These are phyloP conservation scores for Apiotrichum gamsii DNA, from an alignment of 1,284 basidiomycete genomes.

Conservation along the genomic window DNA sequence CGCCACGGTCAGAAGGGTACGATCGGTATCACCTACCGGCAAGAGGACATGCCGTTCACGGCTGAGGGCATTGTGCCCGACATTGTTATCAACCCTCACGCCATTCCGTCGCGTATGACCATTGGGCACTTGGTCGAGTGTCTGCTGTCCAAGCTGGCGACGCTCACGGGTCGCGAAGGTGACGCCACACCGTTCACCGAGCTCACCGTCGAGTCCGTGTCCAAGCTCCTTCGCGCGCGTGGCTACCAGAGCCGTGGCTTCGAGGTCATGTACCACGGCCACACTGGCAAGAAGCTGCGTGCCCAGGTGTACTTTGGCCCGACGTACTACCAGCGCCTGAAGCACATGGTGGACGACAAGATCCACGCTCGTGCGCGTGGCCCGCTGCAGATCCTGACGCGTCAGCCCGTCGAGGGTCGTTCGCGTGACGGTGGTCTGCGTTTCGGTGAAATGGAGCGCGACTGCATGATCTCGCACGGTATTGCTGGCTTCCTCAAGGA, in stretches of 20 bases:
- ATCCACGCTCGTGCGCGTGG: conserved; percentile 97
- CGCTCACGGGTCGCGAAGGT: conserved; percentile 91
- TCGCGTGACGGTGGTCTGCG: conserved; percentile 97
- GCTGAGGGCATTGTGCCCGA: conserved; percentile 93
- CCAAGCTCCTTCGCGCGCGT: conserved; percentile 67
- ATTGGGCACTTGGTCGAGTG: conserved; percentile 99
- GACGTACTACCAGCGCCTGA: conserved; percentile 97
- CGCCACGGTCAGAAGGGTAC: conserved; percentile 99
- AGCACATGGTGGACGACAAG: conserved; percentile 99
- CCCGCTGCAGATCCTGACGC: conserved; percentile 93
- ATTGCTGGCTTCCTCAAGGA: conserved; percentile 97
- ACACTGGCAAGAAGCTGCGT: conserved; percentile 93
- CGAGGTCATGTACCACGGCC: conserved; percentile 98
- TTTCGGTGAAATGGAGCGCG: conserved; percentile 96
- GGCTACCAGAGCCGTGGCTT: conserved; percentile 94
- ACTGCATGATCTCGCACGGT: conserved; percentile 98
- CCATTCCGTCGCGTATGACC: conserved; percentile 99
- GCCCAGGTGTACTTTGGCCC: conserved; percentile 98
- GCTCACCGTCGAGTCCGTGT: conserved; percentile 92
- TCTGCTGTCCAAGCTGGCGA: conserved; percentile 92
- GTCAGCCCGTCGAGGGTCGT: conserved; percentile 99
- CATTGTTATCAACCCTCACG: conserved; percentile 97
- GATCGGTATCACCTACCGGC: conserved; percentile 96
- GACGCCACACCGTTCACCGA: conserved; percentile 99
- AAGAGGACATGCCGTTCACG: conserved; percentile 99